phyloP scores from a whole-genome alignment of 345 rosid genomes.

The Psidium friedrichsthalianum region DNA sequence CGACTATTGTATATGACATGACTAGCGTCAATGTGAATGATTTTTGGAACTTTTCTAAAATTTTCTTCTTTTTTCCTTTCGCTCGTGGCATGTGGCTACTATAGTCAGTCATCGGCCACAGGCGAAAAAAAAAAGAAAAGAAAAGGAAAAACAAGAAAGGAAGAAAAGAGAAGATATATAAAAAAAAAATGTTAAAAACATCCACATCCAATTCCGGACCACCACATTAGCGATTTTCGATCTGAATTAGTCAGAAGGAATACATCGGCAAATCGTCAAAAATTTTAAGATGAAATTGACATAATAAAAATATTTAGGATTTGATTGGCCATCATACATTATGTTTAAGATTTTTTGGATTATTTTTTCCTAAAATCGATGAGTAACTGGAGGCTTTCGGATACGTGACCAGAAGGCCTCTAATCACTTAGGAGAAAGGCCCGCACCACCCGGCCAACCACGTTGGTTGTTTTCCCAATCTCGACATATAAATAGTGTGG shows the following conservation, averaged over 20 bases:
- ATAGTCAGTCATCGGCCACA: rapidly evolving
- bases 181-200: background rate
- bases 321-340: no score
- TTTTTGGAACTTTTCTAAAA: no score
- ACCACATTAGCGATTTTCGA: background rate
- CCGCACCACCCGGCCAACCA: background rate
- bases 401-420: background rate
- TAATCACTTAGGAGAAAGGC: background rate
- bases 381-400: background rate
- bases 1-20: no score
- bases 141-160: background rate
- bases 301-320: no score
- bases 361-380: background rate
- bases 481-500: background rate
- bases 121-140: rapidly evolving
- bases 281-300: background rate
- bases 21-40: no score
- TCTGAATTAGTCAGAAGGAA: background rate
- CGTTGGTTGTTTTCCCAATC: background rate
- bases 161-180: background rate
- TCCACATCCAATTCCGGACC: rapidly evolving
- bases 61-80: no score
- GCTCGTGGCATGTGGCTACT: background rate
- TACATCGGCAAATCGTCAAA: background rate
- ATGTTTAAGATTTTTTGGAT: background rate